phyloP scores from a whole-genome alignment of 202 grass and related monocot species.

The Zoysia matrella region DNA sequence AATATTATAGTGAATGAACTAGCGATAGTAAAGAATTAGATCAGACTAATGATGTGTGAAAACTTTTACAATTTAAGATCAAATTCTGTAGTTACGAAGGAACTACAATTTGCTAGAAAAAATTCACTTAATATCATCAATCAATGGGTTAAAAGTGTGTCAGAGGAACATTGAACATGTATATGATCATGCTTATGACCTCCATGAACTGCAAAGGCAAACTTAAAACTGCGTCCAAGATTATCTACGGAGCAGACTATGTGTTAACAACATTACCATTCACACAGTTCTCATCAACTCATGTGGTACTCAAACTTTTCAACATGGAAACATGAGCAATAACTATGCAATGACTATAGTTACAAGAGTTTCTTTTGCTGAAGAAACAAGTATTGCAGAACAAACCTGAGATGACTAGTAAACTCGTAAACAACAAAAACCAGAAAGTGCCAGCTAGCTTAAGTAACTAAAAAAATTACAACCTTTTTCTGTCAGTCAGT shows the following conservation, averaged over 20 bases:
- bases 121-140: slow-evolving; percentile 19
- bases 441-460: slow-evolving; percentile 1
- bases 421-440: neutral
- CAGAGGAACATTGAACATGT: slow-evolving; percentile 7
- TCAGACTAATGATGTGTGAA: neutral
- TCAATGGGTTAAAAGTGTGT: neutral
- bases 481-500: slow-evolving; percentile 23
- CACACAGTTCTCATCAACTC: slow-evolving; percentile 5
- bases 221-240: neutral
- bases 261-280: slow-evolving; percentile 12
- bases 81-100: slow-evolving; percentile 1
- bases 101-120: slow-evolving; percentile 26
- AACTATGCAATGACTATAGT: slow-evolving; percentile 2
- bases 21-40: neutral
- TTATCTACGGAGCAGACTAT: neutral
- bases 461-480: neutral
- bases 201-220: neutral
- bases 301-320: slow-evolving; percentile 9
- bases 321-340: slow-evolving; percentile 17
- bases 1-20: neutral
- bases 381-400: slow-evolving; percentile 15
- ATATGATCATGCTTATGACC: neutral
- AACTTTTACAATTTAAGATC: neutral
- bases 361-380: slow-evolving; percentile 6
- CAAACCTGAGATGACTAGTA: slow-evolving; percentile 10